Conservation (phyloP, 352 stramenopile genomes). For the Thraustotheca clavata region DNA sequence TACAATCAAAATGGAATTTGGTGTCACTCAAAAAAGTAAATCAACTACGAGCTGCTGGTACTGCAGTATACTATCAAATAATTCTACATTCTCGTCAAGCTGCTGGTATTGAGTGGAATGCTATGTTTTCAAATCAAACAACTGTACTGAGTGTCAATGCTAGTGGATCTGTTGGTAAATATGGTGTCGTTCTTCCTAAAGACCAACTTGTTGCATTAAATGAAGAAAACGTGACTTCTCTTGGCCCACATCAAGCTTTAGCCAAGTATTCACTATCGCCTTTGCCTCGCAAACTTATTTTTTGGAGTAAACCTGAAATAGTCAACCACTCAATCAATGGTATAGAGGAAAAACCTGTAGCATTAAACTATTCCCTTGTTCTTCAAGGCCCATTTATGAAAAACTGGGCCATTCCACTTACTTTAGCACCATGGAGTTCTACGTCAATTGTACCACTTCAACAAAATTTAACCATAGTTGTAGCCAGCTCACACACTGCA, state of each 20-base stretch:
- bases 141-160: conserved; percentile 1
- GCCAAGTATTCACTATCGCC: conserved; percentile 36
- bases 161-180: neutral
- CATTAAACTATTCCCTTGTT: conserved; percentile 27
- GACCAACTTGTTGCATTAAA: conserved; percentile 64
- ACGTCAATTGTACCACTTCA: neutral
- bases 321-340: neutral
- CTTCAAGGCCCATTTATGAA: conserved; percentile 38
- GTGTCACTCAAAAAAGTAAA: neutral
- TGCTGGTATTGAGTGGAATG: conserved; percentile 7
- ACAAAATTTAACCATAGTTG: conserved; percentile 25
- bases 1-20: neutral
- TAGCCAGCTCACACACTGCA: conserved; percentile 34
- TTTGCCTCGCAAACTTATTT: too few species aligned
- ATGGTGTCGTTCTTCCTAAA: conserved; percentile 11
- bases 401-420: conserved; percentile 43
- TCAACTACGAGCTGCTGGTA: neutral
- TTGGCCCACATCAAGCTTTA: conserved; percentile 45
- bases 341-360: neutral
- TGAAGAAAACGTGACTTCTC: conserved; percentile 45
- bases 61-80: neutral
- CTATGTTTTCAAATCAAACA: neutral
- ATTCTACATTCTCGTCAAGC: neutral
- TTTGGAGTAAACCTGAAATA: neutral
- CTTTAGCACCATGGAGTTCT: conserved; percentile 53